Base-by-base conservation (phyloP, 768 basidiomycete species). In the Pleurotus tuber-regium region DNA sequence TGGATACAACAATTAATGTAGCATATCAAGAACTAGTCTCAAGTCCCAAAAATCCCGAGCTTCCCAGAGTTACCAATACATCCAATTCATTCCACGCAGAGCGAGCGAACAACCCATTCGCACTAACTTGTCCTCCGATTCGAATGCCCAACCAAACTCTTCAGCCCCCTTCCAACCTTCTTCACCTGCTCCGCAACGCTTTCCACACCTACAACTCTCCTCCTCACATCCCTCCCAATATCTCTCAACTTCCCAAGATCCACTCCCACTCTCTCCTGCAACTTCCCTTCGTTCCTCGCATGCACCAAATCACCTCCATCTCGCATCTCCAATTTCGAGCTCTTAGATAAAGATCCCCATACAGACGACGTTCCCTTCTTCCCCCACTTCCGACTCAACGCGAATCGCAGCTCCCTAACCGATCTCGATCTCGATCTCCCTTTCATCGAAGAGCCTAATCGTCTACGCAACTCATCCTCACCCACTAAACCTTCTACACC, bases 111-210 rank as follows among this genome's bases (percentile, higher is more conserved):
- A 30, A 35, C 28, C 43, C 25, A 26, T 46, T 30, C 31, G 18
- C 25, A n/a, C 28, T 29, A n/a, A n/a, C n/a, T n/a, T n/a, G n/a
- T 24, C 46, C 29, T 12, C 46, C 29, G 31, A 18, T 42, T 35
- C n/a, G 35, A 29, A 35, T 33, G 23, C 10, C 46, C 35, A 29
- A 23, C 35, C 46, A 48, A 35, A 24, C 46, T 30, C 30, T n/a
- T 48, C 16, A 48, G 24, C 28, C 46, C 31, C n/a, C 46, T 29
- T 35, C 46, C 46, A 31, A 48, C 46, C 46, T 48, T 48, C 46
- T 48, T 48, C 31, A 48, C 35, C 18, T 23, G 25, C 31, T 48
- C 46, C 23, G 46, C 31, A 16, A 48, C 46, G 11, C 46, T 31
- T 9, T 48, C 46, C 29, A 48, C 46, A n/a, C 46, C 46, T 18